A percentile compares a stretch with the other conserved stretches of the same genome.
Evolutionary conservation across 2,329 filamentous ascomycete genomes (phyloP).

Genomic region (Fonsecaea erecta): DNA sequence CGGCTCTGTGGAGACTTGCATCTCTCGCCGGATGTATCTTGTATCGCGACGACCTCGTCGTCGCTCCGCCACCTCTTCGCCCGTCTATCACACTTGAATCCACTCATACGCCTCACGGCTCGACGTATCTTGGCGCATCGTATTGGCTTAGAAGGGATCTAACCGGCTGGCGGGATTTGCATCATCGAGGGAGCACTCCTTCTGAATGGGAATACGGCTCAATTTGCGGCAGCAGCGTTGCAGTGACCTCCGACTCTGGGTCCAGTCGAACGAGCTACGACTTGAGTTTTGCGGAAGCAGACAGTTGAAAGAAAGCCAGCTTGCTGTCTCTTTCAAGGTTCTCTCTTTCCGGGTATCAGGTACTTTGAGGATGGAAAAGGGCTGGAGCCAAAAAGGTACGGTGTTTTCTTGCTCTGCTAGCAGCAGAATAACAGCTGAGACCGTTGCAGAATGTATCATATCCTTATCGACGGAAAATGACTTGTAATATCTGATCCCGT

Average conservation of each 20-base stretch:
- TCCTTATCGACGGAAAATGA: background rate
- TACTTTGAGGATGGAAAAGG: slow-evolving; percentile 32
- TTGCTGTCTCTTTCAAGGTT: background rate
- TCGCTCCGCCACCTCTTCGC: background rate
- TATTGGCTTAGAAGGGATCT: background rate
- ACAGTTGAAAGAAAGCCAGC: background rate
- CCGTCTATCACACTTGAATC: background rate
- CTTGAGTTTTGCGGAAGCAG: background rate
- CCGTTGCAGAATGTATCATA: slow-evolving; percentile 16
- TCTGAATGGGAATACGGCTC: background rate
- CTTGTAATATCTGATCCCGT: background rate
- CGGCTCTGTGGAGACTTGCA: background rate
- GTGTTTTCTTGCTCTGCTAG: background rate
- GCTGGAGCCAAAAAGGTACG: slow-evolving; percentile 27
- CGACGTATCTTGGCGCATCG: background rate
- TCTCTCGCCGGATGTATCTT: background rate
- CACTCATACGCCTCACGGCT: background rate
- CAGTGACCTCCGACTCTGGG: background rate
- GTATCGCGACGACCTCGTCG: background rate
- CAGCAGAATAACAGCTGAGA: slow-evolving; percentile 4
- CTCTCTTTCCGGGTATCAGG: slow-evolving; percentile 6
- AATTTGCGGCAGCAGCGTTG: background rate
- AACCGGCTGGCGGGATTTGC: background rate
- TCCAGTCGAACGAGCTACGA: background rate
- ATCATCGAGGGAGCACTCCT: background rate